Conservation (phyloP, 768 basidiomycete genomes). For the Fistulinella prunicolor region DNA sequence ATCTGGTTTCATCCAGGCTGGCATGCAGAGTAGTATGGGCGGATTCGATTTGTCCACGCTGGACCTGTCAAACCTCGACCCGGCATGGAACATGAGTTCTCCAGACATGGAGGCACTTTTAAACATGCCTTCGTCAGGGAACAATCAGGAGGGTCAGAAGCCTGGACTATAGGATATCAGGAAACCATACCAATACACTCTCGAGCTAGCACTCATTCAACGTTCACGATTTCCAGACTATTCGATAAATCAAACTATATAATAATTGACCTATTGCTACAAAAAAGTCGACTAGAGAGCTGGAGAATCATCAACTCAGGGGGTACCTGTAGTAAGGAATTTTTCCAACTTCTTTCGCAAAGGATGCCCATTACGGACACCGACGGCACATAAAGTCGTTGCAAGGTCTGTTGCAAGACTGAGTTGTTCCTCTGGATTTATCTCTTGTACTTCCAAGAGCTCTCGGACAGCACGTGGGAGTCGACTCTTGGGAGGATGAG, state of each 20-base stretch:
- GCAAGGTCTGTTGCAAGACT: slow-evolving; percentile 51
- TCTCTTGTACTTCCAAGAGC: slow-evolving; percentile 52
- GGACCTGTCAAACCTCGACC: slow-evolving; percentile 44
- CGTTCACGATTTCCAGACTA: not conserved
- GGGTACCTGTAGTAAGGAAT: slow-evolving; percentile 33
- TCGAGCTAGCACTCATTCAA: slow-evolving; percentile 1
- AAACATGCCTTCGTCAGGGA: slow-evolving; percentile 37
- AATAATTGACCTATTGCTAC: not conserved
- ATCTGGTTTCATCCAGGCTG: slow-evolving; percentile 38
- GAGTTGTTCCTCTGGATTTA: slow-evolving; percentile 44
- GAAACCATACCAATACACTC: not conserved
- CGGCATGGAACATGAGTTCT: slow-evolving; percentile 46
- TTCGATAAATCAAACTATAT: slow-evolving; percentile 5
- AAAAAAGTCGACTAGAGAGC: not conserved
- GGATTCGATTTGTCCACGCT: slow-evolving; percentile 50
- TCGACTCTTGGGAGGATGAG: slow-evolving; percentile 55
- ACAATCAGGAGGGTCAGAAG: slow-evolving; percentile 25
- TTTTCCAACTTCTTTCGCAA: slow-evolving; percentile 68
- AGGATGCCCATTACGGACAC: slow-evolving; percentile 62
- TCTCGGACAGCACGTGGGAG: slow-evolving; percentile 67
- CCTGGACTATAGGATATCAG: slow-evolving; percentile 12
- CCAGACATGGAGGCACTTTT: slow-evolving; percentile 55
- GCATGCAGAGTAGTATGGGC: slow-evolving; percentile 19
- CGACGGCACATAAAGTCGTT: slow-evolving; percentile 46
- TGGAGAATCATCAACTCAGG: not conserved